Conservation (phyloP, 768 basidiomycete genomes). For the Gyrodon lividus region DNA sequence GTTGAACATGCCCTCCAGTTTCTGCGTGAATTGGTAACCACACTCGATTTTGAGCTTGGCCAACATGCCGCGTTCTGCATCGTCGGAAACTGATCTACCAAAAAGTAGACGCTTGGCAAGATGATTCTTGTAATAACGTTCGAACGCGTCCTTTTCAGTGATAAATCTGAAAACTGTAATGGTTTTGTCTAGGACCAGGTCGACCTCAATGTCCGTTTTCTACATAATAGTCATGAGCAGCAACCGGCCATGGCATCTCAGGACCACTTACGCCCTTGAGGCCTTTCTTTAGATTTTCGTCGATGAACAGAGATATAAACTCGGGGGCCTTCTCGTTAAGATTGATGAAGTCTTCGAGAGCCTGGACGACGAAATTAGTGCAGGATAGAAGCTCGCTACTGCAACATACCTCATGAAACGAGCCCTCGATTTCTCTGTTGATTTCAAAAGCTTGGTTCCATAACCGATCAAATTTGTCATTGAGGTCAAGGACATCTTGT, state of each 20-base stretch:
- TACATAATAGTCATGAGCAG: slow-evolving; percentile 29
- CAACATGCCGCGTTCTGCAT: slow-evolving; percentile 96
- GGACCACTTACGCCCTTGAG: slow-evolving; percentile 76
- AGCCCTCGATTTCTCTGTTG: slow-evolving; percentile 76
- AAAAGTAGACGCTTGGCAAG: slow-evolving; percentile 89
- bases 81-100: slow-evolving; percentile 89
- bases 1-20: slow-evolving; percentile 98
- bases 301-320: slow-evolving; percentile 94
- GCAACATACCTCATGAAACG: slow-evolving; percentile 73
- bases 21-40: slow-evolving; percentile 95
- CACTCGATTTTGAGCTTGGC: slow-evolving; percentile 96
- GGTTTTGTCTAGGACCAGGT: slow-evolving; percentile 88
- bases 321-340: slow-evolving; percentile 84
- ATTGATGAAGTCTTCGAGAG: slow-evolving; percentile 91
- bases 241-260: not conserved
- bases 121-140: slow-evolving; percentile 96
- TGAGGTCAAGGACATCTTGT: slow-evolving; percentile 83
- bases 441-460: slow-evolving; percentile 69
- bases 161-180: slow-evolving; percentile 95
- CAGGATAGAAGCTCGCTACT: not conserved
- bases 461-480: slow-evolving; percentile 84
- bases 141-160: slow-evolving; percentile 95
- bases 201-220: slow-evolving; percentile 96
- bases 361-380: slow-evolving; percentile 46
- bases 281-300: slow-evolving; percentile 93